phyloP scores from a whole-genome alignment of 1,284 basidiomycete genomes.

The Pterulicium gracile region DNA sequence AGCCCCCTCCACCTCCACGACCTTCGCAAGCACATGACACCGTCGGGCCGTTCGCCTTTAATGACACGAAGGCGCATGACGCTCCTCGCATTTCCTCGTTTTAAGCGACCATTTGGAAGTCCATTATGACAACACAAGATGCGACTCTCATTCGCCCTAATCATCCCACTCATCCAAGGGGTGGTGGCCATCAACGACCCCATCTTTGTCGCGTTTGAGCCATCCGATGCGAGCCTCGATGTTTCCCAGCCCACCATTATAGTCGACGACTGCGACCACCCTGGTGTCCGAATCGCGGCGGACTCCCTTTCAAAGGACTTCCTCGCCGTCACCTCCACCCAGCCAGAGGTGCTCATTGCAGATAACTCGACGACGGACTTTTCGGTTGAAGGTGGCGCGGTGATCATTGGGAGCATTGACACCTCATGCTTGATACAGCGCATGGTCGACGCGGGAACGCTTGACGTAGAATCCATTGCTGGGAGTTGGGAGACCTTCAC shows the following conservation, averaged over 20 bases:
- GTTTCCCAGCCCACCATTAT: conserved; percentile 4
- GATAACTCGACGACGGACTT: not conserved
- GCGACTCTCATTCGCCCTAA: no score
- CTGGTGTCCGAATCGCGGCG: conserved; percentile 7
- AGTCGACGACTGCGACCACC: conserved; percentile 4
- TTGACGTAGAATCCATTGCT: conserved; percentile 2
- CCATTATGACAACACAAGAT: no score
- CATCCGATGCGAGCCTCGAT: not conserved
- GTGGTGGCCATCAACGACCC: conserved; percentile 7
- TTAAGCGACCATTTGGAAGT: no score
- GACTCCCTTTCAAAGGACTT: conserved; percentile 6
- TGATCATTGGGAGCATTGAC: not conserved
- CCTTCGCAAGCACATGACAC: no score
- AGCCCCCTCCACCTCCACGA: no score
- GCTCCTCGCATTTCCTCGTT: no score
- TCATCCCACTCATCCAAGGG: no score
- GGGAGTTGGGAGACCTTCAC: conserved; percentile 8
- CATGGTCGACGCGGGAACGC: not conserved
- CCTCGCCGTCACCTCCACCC: conserved; percentile 2
- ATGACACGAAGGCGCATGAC: no score
- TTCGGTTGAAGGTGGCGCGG: not conserved
- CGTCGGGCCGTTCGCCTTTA: no score
- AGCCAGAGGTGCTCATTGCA: not conserved
- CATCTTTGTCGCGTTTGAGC: conserved; percentile 3
- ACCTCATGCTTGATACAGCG: conserved; percentile 1